These are phyloP conservation scores for Microbotryum scabiosae DNA, from an alignment of 1,284 basidiomycete species.

Conservation along the genomic window DNA sequence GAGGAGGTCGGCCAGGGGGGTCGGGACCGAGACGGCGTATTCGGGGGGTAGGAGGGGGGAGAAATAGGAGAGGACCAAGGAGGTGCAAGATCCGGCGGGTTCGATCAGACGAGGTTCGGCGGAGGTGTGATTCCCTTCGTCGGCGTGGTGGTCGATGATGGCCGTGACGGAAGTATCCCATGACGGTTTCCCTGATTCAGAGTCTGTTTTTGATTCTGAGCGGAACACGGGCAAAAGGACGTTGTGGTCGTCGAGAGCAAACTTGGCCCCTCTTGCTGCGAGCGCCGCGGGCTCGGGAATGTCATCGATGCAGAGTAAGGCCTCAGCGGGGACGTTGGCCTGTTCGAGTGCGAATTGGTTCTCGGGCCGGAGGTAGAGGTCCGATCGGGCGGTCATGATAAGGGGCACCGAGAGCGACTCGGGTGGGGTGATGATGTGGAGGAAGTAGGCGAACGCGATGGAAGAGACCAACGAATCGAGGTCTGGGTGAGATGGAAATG, in stretches of 20 bases:
- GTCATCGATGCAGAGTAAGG: constrained; percentile 48
- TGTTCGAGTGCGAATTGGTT: constrained; percentile 65
- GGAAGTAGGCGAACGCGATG: constrained; percentile 68
- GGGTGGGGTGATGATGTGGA: constrained; percentile 32
- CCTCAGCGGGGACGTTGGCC: constrained; percentile 49
- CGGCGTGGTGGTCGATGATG: constrained; percentile 88
- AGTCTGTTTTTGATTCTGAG: constrained; percentile 42
- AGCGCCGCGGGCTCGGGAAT: constrained; percentile 33
- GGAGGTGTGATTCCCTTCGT: constrained; percentile 58
- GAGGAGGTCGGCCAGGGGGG: constrained; percentile 66
- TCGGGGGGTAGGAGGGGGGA: constrained; percentile 40
- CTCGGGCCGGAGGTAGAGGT: constrained; percentile 73
- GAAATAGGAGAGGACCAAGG: constrained; percentile 59
- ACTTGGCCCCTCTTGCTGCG: constrained; percentile 36
- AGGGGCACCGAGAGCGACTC: constrained; percentile 49
- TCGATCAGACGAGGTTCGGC: constrained; percentile 61
- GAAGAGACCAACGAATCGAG: constrained; percentile 78
- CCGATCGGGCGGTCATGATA: constrained; percentile 58
- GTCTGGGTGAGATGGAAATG: constrained; percentile 49
- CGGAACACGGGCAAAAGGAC: constrained; percentile 47
- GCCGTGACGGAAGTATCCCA: constrained; percentile 52
- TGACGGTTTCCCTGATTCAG: constrained; percentile 12
- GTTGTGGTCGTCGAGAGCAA: constrained; percentile 87
- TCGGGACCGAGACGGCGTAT: constrained; percentile 36
- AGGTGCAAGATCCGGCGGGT: constrained; percentile 64